A percentile compares a stretch with the other conserved stretches of the same genome.
These are phyloP conservation scores for Physaria fendleri DNA, from an alignment of 345 rosid species.

Conservation along the genomic window DNA sequence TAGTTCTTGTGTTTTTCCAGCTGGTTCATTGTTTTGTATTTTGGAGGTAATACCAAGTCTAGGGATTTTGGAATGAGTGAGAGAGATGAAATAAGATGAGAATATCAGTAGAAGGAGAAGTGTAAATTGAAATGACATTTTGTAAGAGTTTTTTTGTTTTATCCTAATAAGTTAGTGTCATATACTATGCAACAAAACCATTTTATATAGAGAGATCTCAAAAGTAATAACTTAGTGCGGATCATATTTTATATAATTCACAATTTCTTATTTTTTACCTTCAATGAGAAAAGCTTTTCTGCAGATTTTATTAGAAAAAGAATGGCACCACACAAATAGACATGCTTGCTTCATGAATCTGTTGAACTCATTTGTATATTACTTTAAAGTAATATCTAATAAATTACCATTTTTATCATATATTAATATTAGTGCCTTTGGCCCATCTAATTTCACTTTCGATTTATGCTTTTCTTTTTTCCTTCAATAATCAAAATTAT, in stretches of 20 bases:
- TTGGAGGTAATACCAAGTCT: constrained; percentile 8
- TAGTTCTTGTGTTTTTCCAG: neutral
- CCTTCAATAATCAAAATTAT: neutral
- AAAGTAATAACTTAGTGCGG: too few species aligned
- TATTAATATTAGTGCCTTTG: neutral
- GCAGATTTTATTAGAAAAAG: too few species aligned
- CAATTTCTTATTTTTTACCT: too few species aligned
- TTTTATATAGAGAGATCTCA: too few species aligned
- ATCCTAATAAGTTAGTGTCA: too few species aligned
- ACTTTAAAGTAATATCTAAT: neutral
- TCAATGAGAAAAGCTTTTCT: too few species aligned
- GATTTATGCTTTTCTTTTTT: too few species aligned
- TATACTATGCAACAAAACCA: too few species aligned
- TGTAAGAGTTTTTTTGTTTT: too few species aligned
- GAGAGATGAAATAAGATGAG: constrained; percentile 16
- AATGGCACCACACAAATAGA: constrained; percentile 24
- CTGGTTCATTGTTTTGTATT: neutral
- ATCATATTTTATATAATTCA: too few species aligned
- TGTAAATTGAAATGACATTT: constrained; percentile 11
- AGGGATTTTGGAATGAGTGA: constrained; percentile 17
- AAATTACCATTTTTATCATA: too few species aligned
- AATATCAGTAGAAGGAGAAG: constrained; percentile 1
- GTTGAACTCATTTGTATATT: neutral
- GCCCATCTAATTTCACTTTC: neutral
- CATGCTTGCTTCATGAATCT: constrained; percentile 26